Conservation (phyloP, 1,284 basidiomycete species). For the Sporisorium reilianum region DNA sequence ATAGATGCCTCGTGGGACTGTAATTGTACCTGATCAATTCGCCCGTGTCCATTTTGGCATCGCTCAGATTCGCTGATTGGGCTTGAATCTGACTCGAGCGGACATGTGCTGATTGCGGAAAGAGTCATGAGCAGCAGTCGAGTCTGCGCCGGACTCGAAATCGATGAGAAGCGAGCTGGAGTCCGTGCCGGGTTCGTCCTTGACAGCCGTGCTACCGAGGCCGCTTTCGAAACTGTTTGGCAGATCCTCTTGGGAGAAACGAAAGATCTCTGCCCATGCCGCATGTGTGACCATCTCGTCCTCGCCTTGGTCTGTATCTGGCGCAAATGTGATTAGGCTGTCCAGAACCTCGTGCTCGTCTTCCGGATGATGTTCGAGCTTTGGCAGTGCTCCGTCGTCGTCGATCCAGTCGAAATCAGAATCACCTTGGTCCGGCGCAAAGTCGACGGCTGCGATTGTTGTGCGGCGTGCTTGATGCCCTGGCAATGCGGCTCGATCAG, state of each 20-base stretch:
- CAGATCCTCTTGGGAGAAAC: not conserved
- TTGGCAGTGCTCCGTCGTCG: not conserved
- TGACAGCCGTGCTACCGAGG: not conserved
- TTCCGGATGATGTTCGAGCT: not conserved
- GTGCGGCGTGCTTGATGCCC: not conserved
- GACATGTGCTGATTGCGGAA: not conserved
- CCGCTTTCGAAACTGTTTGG: not conserved
- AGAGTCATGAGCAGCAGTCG: not conserved
- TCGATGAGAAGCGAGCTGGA: not conserved
- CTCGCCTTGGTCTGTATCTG: not conserved
- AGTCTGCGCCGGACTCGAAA: not conserved
- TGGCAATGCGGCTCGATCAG: not conserved
- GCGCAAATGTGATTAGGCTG: not conserved
- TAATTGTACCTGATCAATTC: not conserved
- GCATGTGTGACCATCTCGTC: not conserved
- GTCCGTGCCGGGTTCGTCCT: not conserved
- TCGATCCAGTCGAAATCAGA: constrained; percentile 8
- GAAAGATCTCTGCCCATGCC: constrained; percentile 8
- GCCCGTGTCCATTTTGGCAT: not conserved
- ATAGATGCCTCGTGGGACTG: not conserved
- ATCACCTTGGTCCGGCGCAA: not conserved
- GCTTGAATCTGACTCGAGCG: not conserved
- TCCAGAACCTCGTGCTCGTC: not conserved
- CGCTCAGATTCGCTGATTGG: too few species aligned
- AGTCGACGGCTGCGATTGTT: not conserved